Base-by-base conservation (phyloP, 2,329 filamentous ascomycete genomes). In the Beauveria rudraprayagi region DNA sequence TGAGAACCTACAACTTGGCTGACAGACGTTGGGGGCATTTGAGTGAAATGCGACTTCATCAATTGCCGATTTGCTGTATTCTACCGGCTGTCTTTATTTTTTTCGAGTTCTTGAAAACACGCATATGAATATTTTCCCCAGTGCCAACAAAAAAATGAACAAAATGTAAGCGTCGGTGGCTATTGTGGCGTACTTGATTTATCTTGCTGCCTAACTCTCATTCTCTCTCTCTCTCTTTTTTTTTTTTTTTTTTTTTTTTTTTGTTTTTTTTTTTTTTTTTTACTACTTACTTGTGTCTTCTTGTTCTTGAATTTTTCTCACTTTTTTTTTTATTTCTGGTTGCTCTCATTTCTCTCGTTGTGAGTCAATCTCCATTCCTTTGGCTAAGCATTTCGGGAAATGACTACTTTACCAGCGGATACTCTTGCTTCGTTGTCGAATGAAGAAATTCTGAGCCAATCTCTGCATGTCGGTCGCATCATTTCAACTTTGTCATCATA, bases 231-330 rank as follows among this genome's bases (percentile, higher is more conserved):
- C n/a, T n/a, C n/a, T n/a, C n/a, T n/a, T n/a, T n/a, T n/a, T n/a
- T n/a, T n/a, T n/a, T n/a, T n/a, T n/a, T n/a, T n/a, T n/a, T n/a
- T n/a, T n/a, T n/a, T n/a, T n/a, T n/a, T n/a, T n/a, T n/a, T n/a
- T n/a, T n/a, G n/a, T n/a, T n/a, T n/a, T n/a, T n/a, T n/a, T n/a
- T n/a, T n/a, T n/a, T n/a, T n/a, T n/a, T n/a, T n/a, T n/a, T n/a
- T 5, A 6, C 2, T 5, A 5, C 0, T 5, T 5, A 2, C 11
- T 5, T 14, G 5, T 37, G 14, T 2, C 11, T 6, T 5, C 1
- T 14, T 14, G 0, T 1, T 14, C 9, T 37, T 4, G 5, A 6
- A 6, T 14, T 14, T 14, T 14, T 14, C 34, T 34, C 22, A 22
- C 22, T 14, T 5, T 0, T 14, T 5, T 6, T 6, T 34, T 16